Evolutionary conservation across 495 filamentous ascomycete species (phyloP).

Genomic region (Endocarpon pusillum): DNA sequence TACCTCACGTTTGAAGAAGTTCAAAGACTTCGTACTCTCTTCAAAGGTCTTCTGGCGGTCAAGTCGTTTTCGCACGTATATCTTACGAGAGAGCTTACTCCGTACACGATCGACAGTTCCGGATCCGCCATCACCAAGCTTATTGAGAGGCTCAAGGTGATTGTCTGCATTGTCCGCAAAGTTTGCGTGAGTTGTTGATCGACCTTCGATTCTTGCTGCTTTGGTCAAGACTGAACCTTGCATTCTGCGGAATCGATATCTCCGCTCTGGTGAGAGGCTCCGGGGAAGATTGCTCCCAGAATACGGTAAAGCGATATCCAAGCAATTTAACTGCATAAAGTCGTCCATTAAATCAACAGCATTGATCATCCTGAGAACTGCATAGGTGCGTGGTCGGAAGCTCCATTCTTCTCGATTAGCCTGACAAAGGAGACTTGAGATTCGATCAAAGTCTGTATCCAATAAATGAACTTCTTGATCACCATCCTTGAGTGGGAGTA

Average conservation of each 20-base stretch:
- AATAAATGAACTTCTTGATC: no score
- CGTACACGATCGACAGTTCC: constrained; percentile 5
- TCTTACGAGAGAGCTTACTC: constrained; percentile 2
- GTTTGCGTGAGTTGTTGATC: not conserved
- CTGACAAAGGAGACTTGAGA: not conserved
- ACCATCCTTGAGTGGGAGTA: no score
- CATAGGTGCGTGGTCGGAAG: not conserved
- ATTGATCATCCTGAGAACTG: not conserved
- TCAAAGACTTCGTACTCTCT: constrained; percentile 3
- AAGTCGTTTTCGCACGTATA: constrained; percentile 9
- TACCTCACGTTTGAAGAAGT: constrained; percentile 4
- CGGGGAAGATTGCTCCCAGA: not conserved
- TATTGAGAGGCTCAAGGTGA: not conserved
- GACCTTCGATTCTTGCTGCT: not conserved
- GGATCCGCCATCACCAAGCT: not conserved
- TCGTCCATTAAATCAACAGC: not conserved
- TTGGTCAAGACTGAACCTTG: not conserved
- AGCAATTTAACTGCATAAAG: not conserved
- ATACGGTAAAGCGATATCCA: not conserved
- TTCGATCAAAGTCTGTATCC: not conserved
- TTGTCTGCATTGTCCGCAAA: not conserved
- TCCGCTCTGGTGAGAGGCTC: not conserved
- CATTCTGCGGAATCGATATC: not conserved
- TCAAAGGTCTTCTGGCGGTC: not conserved
- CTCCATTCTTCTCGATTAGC: not conserved